A percentile compares a stretch with the other conserved stretches of the same genome.
These are phyloP conservation scores for Gynostemma pentaphyllum DNA, from an alignment of 306 rosid species.

Conservation along the genomic window DNA sequence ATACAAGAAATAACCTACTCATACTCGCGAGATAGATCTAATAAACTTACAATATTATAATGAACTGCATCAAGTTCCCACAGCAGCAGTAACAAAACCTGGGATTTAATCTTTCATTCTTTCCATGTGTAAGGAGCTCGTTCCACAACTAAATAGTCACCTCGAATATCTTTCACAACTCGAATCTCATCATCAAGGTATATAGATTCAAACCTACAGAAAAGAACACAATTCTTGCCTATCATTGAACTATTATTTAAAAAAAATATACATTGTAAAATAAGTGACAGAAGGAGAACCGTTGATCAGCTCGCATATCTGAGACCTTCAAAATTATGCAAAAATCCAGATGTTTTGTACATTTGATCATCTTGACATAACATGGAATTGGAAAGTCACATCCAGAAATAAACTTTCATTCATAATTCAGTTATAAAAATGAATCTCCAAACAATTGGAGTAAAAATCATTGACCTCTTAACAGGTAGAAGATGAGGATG, in stretches of 20 bases:
- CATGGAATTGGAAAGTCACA: not conserved
- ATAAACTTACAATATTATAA: not conserved
- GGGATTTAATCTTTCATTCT: constrained; percentile 30
- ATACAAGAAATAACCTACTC: not conserved
- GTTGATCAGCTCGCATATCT: not conserved
- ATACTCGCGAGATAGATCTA: not conserved
- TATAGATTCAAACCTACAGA: constrained; percentile 57
- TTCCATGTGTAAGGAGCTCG: constrained; percentile 66
- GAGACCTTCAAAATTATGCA: not conserved
- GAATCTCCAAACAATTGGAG: not conserved
- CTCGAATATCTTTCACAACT: constrained; percentile 72
- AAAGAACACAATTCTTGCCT: not conserved
- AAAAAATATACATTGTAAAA: too few species aligned
- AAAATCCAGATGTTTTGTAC: not conserved
- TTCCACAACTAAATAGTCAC: constrained; percentile 76
- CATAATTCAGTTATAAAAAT: not conserved
- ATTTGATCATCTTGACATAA: not conserved
- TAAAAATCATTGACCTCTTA: too few species aligned
- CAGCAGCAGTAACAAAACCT: not conserved
- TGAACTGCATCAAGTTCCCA: not conserved
- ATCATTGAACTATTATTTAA: not conserved
- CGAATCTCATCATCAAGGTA: constrained; percentile 69
- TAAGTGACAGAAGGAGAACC: not conserved
- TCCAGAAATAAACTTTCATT: not conserved
- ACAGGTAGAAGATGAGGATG: too few species aligned